Evolutionary conservation across 1,139 yeast species (phyloP), one percentile per base, ranked within the genome.

Genomic region (Meyerozyma elateridarum): DNA sequence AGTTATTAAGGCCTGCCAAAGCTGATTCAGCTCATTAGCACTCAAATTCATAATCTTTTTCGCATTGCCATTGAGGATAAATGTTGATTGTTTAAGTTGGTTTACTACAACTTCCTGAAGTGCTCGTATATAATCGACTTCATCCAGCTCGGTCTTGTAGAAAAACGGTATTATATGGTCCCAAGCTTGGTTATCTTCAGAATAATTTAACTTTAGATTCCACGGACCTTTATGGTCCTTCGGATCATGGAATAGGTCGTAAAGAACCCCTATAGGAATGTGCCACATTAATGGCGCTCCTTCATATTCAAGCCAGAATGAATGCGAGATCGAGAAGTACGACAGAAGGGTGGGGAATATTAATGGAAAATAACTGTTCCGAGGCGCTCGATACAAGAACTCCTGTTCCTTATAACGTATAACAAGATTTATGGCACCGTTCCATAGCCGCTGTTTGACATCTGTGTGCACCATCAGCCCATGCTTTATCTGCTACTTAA

Each of bases 11-110:
- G 84, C 59, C 1, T 59, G 43, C 83, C 89, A 82, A 27, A 85
- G 59, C 2, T 51, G 51, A 16, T 61, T 56, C 0, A 89, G 70
- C 35, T 80, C 79, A 2, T 63, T 64, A 40, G 74, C 79, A 9
- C 91, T 76, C 36, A 89, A 56, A 21, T 70, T 67, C 95, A 89
- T 82, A 15, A 89, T 73, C 1, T 77, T 70, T 41, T 82, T 85
- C 6, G 95, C 71, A 16, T 76, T 73, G 0, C 95, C 94, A 41
- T 81, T 76, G 21, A 83, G 53, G 0, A 87, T 75, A 49, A 69
- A 85, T 46, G 85, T 76, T 3, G 88, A 72, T 49, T 89, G 96
- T 47, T 89, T 89, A 50, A 85, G 56, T 41, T 77, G 88, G 51
- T 88, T 87, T 37, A 79, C 63, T 76, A 91, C 76, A 32, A 74